These are phyloP conservation scores for Emericellopsis cladophorae DNA, from an alignment of 2,329 filamentous ascomycete genomes.

Conservation along the genomic window DNA sequence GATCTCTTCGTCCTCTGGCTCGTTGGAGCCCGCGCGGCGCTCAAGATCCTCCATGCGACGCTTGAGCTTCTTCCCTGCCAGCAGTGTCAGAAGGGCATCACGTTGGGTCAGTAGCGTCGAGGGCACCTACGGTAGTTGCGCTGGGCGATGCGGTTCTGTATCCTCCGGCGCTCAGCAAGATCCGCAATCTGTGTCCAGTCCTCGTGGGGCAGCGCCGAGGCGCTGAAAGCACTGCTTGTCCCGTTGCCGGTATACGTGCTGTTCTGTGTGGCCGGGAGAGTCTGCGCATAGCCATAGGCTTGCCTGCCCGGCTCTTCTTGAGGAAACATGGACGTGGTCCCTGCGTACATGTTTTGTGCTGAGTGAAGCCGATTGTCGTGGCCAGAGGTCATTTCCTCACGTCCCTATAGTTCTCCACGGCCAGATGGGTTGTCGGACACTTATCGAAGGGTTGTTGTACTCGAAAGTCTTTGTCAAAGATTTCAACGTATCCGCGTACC, in stretches of 20 bases:
- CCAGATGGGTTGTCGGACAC: too few relatives aligned
- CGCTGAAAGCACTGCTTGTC: conserved; percentile 90
- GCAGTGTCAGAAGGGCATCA: conserved; percentile 3
- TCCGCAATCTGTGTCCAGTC: conserved; percentile 99
- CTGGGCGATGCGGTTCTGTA: conserved; percentile 96
- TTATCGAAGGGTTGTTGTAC: too few relatives aligned
- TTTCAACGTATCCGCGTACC: too few relatives aligned
- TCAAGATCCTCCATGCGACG: conserved; percentile 77
- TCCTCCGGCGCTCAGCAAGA: conserved; percentile 81
- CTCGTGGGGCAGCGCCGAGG: conserved; percentile 88
- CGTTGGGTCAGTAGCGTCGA: neutral
- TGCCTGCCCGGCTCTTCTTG: too few relatives aligned
- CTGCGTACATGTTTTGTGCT: too few relatives aligned
- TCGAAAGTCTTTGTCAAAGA: too few relatives aligned
- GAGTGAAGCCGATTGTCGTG: too few relatives aligned
- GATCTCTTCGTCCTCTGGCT: conserved; percentile 29
- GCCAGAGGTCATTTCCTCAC: too few relatives aligned
- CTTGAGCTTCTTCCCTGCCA: conserved; percentile 80
- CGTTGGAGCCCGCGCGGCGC: conserved; percentile 51
- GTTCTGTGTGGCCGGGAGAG: too few relatives aligned
- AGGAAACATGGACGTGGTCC: too few relatives aligned
- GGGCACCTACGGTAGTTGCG: conserved; percentile 76
- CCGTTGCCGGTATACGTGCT: conserved; percentile 27
- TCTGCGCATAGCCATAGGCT: too few relatives aligned
- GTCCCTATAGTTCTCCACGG: too few relatives aligned